Percentiles rank a stretch among this genome's conserved stretches.
Evolutionary conservation across 768 basidiomycete genomes (phyloP).

Genomic region (Kwoniella sp.): DNA sequence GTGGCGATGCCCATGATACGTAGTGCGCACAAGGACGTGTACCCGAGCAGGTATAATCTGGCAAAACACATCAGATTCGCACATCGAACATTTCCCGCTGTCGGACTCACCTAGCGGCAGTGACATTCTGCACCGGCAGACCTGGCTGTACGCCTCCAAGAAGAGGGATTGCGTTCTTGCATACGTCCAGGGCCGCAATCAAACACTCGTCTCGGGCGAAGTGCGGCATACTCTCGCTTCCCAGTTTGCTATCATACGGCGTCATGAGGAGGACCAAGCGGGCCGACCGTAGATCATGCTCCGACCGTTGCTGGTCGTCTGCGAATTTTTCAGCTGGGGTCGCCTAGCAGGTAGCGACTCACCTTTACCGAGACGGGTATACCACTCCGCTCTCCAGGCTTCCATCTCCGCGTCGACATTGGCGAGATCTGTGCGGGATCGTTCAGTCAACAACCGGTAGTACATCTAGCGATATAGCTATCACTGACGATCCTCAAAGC

Average conservation of each 20-base stretch:
- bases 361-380: neutral
- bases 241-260: slow-evolving; percentile 5
- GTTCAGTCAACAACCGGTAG: neutral
- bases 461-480: no score
- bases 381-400: slow-evolving; percentile 9
- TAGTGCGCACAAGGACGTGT: slow-evolving; percentile 8
- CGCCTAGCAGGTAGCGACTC: no score
- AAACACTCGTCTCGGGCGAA: slow-evolving; percentile 8
- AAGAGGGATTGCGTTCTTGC: slow-evolving; percentile 9
- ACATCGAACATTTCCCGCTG: neutral
- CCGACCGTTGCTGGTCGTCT: slow-evolving; percentile 3
- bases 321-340: no score
- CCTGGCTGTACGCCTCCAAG: neutral
- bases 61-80: neutral
- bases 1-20: slow-evolving; percentile 6
- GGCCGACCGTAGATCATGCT: slow-evolving; percentile 6
- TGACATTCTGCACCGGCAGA: slow-evolving; percentile 5
- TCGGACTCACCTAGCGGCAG: slow-evolving; percentile 8
- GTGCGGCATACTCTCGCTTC: slow-evolving; percentile 1
- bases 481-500: slow-evolving; percentile 8
- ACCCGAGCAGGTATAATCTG: slow-evolving; percentile 7
- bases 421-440: neutral
- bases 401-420: slow-evolving; percentile 1
- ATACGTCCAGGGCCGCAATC: slow-evolving; percentile 8
- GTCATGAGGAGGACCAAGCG: slow-evolving; percentile 13